Percentiles rank a stretch among this genome's conserved stretches.
Evolutionary conservation across 1,284 basidiomycete genomes (phyloP).

Genomic region (Violaceomyces palustris): DNA sequence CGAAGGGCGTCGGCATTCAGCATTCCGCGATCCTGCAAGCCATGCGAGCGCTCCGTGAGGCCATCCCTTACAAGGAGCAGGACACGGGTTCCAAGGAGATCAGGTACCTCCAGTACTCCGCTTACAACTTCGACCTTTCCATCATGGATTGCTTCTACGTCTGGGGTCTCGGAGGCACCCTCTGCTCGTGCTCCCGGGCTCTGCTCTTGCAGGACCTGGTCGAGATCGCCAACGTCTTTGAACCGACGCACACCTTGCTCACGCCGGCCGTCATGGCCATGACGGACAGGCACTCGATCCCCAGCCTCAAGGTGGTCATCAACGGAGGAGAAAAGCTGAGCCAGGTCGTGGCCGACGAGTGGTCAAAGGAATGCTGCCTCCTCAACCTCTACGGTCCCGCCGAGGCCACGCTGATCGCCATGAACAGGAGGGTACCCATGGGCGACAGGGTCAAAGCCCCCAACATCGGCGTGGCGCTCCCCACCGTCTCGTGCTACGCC

Average conservation of each 20-base stretch:
- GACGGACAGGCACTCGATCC: slow-evolving; percentile 44
- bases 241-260: slow-evolving; percentile 49
- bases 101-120: slow-evolving; percentile 52
- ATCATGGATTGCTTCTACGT: slow-evolving; percentile 53
- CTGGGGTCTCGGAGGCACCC: slow-evolving; percentile 47
- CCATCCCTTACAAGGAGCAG: slow-evolving; percentile 40
- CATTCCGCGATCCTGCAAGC: slow-evolving; percentile 50
- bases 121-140: slow-evolving; percentile 51
- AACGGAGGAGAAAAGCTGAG: slow-evolving; percentile 54
- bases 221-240: slow-evolving; percentile 34
- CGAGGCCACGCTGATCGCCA: slow-evolving; percentile 50
- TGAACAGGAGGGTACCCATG: slow-evolving; percentile 42
- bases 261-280: slow-evolving; percentile 54
- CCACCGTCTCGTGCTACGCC: slow-evolving; percentile 49
- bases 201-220: slow-evolving; percentile 41
- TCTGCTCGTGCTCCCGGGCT: slow-evolving; percentile 42
- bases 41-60: slow-evolving; percentile 45
- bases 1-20: slow-evolving; percentile 52
- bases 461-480: slow-evolving; percentile 52
- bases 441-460: slow-evolving; percentile 51
- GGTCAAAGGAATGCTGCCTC: slow-evolving; percentile 49
- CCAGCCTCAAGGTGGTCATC: slow-evolving; percentile 51
- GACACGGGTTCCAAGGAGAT: slow-evolving; percentile 30
- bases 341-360: slow-evolving; percentile 53
- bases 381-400: slow-evolving; percentile 52